Conservation (phyloP, 164 flowering plant genomes). For the Magnolia changhungtana region DNA sequence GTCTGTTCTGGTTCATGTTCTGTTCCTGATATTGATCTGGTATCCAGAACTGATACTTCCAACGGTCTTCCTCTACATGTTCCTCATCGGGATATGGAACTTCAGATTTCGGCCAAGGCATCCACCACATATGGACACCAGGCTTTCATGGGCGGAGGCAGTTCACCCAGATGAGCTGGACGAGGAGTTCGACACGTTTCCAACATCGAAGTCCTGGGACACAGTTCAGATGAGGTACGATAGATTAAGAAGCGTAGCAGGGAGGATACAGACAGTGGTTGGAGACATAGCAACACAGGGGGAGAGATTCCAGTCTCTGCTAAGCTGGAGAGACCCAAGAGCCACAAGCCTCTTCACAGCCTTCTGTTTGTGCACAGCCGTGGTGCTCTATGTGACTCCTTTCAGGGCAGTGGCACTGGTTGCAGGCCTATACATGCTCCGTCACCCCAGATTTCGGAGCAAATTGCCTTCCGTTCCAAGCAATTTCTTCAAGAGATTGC, state of each 20-base stretch:
- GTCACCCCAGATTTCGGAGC: constrained; percentile 68
- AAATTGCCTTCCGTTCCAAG: constrained; percentile 65
- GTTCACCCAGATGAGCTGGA: constrained; percentile 54
- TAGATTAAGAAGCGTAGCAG: constrained; percentile 50
- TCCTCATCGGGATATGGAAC: constrained; percentile 58
- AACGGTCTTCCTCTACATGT: constrained; percentile 52
- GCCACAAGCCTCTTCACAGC: constrained; percentile 47
- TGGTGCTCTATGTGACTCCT: constrained; percentile 49
- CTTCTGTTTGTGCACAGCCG: constrained; percentile 46
- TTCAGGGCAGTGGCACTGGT: constrained; percentile 48
- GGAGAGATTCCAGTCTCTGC: constrained; percentile 52
- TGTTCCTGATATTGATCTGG: constrained; percentile 48
- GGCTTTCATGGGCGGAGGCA: constrained; percentile 57
- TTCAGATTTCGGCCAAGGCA: constrained; percentile 45
- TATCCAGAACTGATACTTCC: constrained; percentile 60
- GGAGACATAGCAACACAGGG: constrained; percentile 67
- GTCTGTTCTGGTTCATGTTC: constrained; percentile 47
- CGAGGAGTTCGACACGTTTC: constrained; percentile 61
- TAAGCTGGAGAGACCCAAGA: constrained; percentile 63
- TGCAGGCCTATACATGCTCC: constrained; percentile 48
- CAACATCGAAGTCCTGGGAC: constrained; percentile 42
- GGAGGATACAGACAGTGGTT: constrained; percentile 57
- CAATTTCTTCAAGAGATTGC: constrained; percentile 71
- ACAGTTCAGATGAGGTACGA: constrained; percentile 49
- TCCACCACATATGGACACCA: constrained; percentile 57